Base-by-base conservation (phyloP, 225 moss, liverwort and hornwort species). In the Sphagnum tenellum region DNA sequence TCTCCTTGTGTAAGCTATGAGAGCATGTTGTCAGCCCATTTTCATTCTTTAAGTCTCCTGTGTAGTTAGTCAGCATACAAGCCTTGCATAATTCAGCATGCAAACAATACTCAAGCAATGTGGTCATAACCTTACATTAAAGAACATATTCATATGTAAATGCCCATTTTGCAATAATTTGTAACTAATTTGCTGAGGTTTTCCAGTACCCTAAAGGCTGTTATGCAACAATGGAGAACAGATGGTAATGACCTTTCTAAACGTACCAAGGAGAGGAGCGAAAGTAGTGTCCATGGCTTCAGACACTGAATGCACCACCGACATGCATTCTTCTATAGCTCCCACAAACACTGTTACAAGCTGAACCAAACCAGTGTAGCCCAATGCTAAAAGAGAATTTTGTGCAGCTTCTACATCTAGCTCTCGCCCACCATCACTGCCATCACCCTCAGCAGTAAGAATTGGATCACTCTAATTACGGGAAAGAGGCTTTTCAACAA, bases 271-370 rank as follows among this genome's bases (percentile, higher is more conserved):
- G 45, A 9, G 8, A 7, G 78, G 73, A 58, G 69, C 66, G 55
- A 84, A 78, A 59, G 80, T 75, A 48, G 75, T 69, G 69, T 84
- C 84, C 48, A 84, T 55, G 55, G 73, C 80, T 50, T 71, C 80
- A 69, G 78, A 75, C 63, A 84, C 56, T 49, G 66, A 46, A 52
- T 80, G 75, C 75, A 73, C 78, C 46, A 81, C 66, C 61, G 64
- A 48, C 84, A 84, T 84, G 69, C 84, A 84, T 59, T 70, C 78
- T 67, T 81, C 84, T 48, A 46, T 77, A 45, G 64, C 77, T 73
- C 78, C 84, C 14, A 84, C 75, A 67, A 84, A 80, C 49, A 63
- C 78, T 8, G 64, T 71, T 3, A 75, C 50, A 12, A 84, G 69
- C 62, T 84, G 73, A 64, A 84, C 78, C 29, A 63, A 78, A 68